phyloP scores from a whole-genome alignment of 1,284 basidiomycete species.

The Microstroma glucosiphilum region DNA sequence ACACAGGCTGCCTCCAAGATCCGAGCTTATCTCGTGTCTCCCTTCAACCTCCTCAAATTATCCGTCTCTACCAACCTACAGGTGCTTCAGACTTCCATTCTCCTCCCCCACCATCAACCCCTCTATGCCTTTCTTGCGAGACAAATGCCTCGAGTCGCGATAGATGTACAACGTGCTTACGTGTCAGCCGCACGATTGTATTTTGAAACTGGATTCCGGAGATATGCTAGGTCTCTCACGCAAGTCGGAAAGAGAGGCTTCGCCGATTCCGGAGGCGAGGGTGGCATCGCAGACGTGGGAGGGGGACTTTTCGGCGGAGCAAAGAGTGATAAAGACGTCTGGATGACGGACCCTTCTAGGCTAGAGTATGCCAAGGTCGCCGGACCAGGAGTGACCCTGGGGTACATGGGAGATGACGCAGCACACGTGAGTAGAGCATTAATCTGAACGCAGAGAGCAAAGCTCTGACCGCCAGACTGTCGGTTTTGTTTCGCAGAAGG shows the following conservation, averaged over 20 bases:
- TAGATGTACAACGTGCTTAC: conserved; percentile 84
- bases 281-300: conserved; percentile 9
- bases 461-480: too few relatives aligned
- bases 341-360: conserved; percentile 22
- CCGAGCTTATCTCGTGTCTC: conserved; percentile 73
- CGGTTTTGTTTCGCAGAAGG: neutral
- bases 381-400: conserved; percentile 29
- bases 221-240: conserved; percentile 66
- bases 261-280: conserved; percentile 2
- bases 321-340: conserved; percentile 19
- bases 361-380: conserved; percentile 27
- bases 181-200: conserved; percentile 76
- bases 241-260: conserved; percentile 7
- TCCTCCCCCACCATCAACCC: conserved; percentile 64
- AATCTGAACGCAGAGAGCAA: too few relatives aligned
- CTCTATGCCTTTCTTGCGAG: conserved; percentile 80
- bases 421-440: conserved; percentile 4
- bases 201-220: conserved; percentile 89
- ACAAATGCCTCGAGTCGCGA: conserved; percentile 73
- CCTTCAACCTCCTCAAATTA: conserved; percentile 72
- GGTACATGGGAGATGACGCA: conserved; percentile 43
- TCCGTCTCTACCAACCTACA: conserved; percentile 89
- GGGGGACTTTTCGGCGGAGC: neutral
- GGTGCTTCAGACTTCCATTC: conserved; percentile 78
- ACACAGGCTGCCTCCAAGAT: conserved; percentile 76